Evolutionary conservation across 1,284 basidiomycete species (phyloP).

Genomic region (Trametes sp.): DNA sequence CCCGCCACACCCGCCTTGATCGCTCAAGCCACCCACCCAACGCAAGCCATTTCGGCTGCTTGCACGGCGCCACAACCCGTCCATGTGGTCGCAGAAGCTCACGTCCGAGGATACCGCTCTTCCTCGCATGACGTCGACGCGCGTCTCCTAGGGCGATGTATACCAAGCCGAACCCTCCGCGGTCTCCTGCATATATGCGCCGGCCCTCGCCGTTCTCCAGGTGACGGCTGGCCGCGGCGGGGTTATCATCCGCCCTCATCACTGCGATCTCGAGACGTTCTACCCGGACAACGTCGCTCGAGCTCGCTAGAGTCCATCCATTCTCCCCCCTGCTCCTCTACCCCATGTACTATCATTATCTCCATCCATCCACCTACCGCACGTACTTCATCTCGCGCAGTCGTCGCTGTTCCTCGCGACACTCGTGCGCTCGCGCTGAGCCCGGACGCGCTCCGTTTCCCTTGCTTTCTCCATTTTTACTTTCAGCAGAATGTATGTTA

Average conservation of each 20-base stretch:
- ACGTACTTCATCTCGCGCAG: not conserved
- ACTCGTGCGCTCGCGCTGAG: not conserved
- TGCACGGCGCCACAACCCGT: not conserved
- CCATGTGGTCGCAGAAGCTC: slow-evolving; percentile 7
- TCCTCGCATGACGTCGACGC: slow-evolving; percentile 5
- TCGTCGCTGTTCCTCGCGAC: not conserved
- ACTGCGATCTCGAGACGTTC: not conserved
- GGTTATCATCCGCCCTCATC: too few species aligned
- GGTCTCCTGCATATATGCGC: not conserved
- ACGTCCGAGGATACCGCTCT: not conserved
- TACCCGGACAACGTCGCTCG: not conserved
- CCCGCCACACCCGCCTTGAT: slow-evolving; percentile 12
- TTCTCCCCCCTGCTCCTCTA: not conserved
- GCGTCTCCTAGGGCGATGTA: not conserved
- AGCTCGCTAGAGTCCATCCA: not conserved
- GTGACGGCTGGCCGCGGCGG: not conserved
- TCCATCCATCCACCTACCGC: not conserved
- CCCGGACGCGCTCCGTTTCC: not conserved
- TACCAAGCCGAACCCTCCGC: not conserved
- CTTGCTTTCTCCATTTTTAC: not conserved
- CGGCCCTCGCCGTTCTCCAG: not conserved
- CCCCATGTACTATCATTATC: not conserved
- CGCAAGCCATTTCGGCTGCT: slow-evolving; percentile 4
- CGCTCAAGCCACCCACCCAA: slow-evolving; percentile 3
- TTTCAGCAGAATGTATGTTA: slow-evolving; percentile 17